Evolutionary conservation across 495 filamentous ascomycete genomes (phyloP).

Genomic region (Penicillium maclennaniae): DNA sequence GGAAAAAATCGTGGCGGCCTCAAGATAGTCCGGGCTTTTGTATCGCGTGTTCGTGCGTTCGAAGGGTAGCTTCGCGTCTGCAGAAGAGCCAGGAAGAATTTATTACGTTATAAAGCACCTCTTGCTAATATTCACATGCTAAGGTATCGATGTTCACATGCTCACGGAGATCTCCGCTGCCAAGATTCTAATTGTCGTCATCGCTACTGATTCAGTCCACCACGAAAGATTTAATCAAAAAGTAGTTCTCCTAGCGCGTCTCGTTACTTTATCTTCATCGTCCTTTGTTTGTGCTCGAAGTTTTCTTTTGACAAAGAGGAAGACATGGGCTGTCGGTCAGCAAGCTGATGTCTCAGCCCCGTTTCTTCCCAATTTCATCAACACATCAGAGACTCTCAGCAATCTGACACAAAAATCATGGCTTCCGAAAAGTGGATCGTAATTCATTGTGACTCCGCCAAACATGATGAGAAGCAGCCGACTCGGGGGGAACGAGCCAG

Average conservation of each 20-base stretch:
- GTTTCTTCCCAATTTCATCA: too few species aligned
- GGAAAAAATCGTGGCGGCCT: slow-evolving; percentile 24
- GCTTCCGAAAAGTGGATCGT: not conserved
- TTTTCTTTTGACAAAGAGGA: not conserved
- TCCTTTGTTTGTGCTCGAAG: not conserved
- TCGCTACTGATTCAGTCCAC: not conserved
- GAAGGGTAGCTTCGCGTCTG: too few species aligned
- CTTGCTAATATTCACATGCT: not conserved
- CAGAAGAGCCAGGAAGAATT: not conserved
- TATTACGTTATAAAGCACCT: not conserved
- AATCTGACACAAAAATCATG: not conserved
- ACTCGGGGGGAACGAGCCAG: not conserved
- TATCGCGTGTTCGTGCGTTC: not conserved
- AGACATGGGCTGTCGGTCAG: not conserved
- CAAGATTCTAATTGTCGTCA: too few species aligned
- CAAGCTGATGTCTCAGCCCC: not conserved
- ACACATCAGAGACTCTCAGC: not conserved
- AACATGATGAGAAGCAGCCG: not conserved
- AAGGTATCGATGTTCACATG: not conserved
- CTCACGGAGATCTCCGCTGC: not conserved
- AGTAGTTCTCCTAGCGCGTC: not conserved
- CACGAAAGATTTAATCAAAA: not conserved
- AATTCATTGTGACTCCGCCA: too few species aligned
- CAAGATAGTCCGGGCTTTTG: not conserved
- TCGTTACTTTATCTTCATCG: not conserved